Evolutionary conservation across 108 stramenopile genomes (phyloP).

Genomic region (Skeletonema menzelii): DNA sequence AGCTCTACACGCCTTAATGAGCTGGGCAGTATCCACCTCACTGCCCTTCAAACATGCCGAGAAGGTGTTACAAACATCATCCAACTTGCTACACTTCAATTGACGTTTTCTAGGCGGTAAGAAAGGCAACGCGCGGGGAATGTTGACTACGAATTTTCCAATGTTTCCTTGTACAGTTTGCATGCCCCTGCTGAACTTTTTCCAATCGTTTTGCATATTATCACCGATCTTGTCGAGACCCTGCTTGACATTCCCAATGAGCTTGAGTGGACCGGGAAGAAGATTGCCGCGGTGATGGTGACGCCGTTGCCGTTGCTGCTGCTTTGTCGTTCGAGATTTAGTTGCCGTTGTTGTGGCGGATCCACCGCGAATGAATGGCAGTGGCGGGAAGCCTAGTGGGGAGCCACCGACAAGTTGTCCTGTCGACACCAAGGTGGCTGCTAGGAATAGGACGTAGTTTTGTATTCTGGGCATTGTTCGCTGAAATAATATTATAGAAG

Average conservation of each 20-base stretch:
- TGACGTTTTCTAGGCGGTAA: constrained; percentile 2
- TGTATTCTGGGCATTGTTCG: background rate
- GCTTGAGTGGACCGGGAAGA: constrained; percentile 2
- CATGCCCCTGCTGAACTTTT: constrained; percentile 1
- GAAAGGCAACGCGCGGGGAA: constrained; percentile 6
- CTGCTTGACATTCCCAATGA: constrained; percentile 7
- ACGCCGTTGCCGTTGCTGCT: constrained; percentile 2
- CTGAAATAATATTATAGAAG: background rate
- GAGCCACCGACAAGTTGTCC: background rate
- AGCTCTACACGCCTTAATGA: constrained; percentile 50
- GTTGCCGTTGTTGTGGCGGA: constrained; percentile 14
- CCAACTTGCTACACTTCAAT: constrained; percentile 28
- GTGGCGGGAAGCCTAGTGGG: background rate
- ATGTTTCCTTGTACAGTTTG: background rate
- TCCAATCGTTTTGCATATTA: constrained; percentile 16
- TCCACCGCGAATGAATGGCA: constrained; percentile 39
- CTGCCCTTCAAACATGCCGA: constrained; percentile 12
- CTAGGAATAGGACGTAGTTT: background rate
- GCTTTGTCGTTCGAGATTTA: constrained; percentile 10
- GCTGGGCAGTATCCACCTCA: constrained; percentile 49
- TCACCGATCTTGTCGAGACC: constrained; percentile 20
- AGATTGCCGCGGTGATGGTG: background rate
- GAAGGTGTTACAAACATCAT: constrained; percentile 37
- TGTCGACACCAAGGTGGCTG: background rate
- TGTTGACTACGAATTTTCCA: constrained; percentile 13